Conservation (phyloP, 805 yeast species). For the Sungouiella blattae region DNA sequence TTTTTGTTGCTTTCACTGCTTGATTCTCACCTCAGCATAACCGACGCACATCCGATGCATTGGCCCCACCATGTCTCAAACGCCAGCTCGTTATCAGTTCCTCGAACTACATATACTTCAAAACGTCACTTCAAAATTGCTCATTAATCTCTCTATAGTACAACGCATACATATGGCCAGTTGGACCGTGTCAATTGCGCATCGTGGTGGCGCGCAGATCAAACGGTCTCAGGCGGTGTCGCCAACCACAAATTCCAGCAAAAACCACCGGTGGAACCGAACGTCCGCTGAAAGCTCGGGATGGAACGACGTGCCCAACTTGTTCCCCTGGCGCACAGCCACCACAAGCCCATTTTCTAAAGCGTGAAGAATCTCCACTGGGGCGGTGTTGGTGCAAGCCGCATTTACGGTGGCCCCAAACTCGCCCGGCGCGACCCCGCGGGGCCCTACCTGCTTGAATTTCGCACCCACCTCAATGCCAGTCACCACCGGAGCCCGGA, state of each 20-base stretch:
- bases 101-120: no score
- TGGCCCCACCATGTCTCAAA: no score
- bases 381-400: constrained; percentile 19
- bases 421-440: constrained; percentile 2
- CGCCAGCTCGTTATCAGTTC: no score
- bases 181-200: no score
- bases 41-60: no score
- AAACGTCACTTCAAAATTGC: no score
- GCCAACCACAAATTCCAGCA: constrained; percentile 50
- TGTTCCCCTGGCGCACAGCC: constrained; percentile 66
- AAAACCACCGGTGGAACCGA: constrained; percentile 69
- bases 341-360: constrained; percentile 48
- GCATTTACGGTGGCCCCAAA: constrained; percentile 1
- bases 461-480: constrained; percentile 4
- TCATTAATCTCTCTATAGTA: no score
- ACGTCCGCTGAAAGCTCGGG: constrained; percentile 64
- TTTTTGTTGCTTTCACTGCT: no score
- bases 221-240: not conserved
- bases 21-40: no score
- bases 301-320: constrained; percentile 75
- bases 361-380: constrained; percentile 42
- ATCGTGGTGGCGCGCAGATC: not conserved
- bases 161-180: no score
- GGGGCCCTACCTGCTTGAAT: constrained; percentile 12
- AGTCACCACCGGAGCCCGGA: constrained; percentile 72